These are phyloP conservation scores for Diatrype stigma DNA, from an alignment of 2,329 filamentous ascomycete species.

Conservation along the genomic window DNA sequence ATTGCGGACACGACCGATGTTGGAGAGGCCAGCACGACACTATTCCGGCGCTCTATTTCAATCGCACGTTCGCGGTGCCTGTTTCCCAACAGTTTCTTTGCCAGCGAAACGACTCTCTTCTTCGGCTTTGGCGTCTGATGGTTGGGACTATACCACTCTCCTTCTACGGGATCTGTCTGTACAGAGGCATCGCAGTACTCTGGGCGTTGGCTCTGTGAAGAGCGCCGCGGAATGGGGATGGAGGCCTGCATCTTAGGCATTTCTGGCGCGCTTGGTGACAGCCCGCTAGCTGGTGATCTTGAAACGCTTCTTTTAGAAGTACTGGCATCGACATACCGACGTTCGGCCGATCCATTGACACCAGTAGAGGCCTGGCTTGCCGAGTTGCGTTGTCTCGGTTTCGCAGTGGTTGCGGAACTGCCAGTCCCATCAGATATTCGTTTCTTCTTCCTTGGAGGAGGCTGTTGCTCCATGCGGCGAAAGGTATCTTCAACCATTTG, in stretches of 20 bases:
- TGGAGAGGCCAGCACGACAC: conserved; percentile 21
- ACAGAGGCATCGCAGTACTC: conserved; percentile 48
- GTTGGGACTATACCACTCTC: conserved; percentile 47
- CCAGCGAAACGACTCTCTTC: conserved; percentile 49
- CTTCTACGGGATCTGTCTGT: conserved; percentile 52
- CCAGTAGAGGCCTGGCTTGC: conserved; percentile 11
- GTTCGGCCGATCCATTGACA: conserved; percentile 31
- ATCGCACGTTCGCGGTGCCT: conserved; percentile 39
- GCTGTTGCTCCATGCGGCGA: conserved; percentile 57
- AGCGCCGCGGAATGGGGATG: conserved; percentile 28
- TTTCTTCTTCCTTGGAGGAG: conserved; percentile 59
- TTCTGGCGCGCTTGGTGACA: conserved; percentile 33
- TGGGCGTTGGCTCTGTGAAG: conserved; percentile 34
- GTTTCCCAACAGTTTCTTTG: conserved; percentile 48
- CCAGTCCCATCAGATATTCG: conserved; percentile 51
- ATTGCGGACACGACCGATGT: conserved; percentile 25
- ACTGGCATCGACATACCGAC: conserved; percentile 48
- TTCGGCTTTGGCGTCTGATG: conserved; percentile 34
- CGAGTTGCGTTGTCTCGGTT: conserved; percentile 31
- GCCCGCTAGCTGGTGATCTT: conserved; percentile 42
- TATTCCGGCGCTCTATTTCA: conserved; percentile 33
- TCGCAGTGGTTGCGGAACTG: conserved; percentile 27
- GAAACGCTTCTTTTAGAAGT: conserved; percentile 49
- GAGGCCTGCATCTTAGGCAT: conserved; percentile 26
- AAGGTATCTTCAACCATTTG: conserved; percentile 62